Conservation (phyloP, 768 basidiomycete species). For the Lactifluus volemus region DNA sequence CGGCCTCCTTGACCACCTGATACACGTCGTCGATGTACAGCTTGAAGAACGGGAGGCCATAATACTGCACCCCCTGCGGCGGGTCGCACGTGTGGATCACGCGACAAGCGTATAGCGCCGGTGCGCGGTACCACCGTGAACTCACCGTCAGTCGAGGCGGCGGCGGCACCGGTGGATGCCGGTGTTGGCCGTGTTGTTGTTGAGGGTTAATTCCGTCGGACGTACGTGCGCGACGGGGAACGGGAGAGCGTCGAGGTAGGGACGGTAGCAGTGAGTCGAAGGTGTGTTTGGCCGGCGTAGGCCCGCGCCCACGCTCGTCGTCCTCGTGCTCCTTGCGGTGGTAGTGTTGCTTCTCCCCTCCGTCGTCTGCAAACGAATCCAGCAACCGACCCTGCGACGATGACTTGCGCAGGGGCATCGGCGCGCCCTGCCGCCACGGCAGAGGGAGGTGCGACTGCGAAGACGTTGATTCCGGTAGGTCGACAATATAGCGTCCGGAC, state of each 20-base stretch:
- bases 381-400: slow-evolving; percentile 24
- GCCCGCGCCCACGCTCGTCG: neutral
- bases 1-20: slow-evolving; percentile 65
- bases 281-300: neutral
- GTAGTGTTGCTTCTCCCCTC: slow-evolving; percentile 4
- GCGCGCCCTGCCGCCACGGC: slow-evolving; percentile 46
- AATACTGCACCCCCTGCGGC: slow-evolving; percentile 55
- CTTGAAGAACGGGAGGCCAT: slow-evolving; percentile 68
- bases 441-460: slow-evolving; percentile 7
- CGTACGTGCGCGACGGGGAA: neutral
- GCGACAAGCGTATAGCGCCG: slow-evolving; percentile 53
- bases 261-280: slow-evolving; percentile 1
- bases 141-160: slow-evolving; percentile 11
- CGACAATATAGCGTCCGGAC: slow-evolving; percentile 24
- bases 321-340: neutral
- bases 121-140: slow-evolving; percentile 17
- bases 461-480: slow-evolving; percentile 22
- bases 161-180: slow-evolving; percentile 19
- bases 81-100: slow-evolving; percentile 65
- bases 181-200: slow-evolving; percentile 18
- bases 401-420: slow-evolving; percentile 27
- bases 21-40: slow-evolving; percentile 54
- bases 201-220: slow-evolving; percentile 10
- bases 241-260: slow-evolving; percentile 9
- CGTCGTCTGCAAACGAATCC: slow-evolving; percentile 14